phyloP scores from a whole-genome alignment of 2,329 filamentous ascomycete genomes.

The Botrytis paeoniae region DNA sequence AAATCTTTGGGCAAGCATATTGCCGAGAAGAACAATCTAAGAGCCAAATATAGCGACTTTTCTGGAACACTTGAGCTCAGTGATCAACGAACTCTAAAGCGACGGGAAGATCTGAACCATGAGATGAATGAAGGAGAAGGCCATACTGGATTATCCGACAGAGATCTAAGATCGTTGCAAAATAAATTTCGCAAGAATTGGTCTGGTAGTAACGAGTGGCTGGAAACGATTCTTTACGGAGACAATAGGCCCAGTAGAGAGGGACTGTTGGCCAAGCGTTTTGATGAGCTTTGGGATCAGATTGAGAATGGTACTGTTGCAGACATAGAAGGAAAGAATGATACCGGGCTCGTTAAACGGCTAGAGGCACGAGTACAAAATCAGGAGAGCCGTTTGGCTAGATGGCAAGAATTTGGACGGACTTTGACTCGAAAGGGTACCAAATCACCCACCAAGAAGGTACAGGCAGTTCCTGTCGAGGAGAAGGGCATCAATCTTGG shows the following conservation, averaged over 20 bases:
- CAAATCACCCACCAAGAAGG: slow-evolving; percentile 32
- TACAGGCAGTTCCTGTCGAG: neutral
- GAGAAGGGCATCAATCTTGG: slow-evolving; percentile 47
- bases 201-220: slow-evolving; percentile 74
- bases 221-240: slow-evolving; percentile 67
- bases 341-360: slow-evolving; percentile 61
- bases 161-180: slow-evolving; percentile 48
- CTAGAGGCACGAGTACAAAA: slow-evolving; percentile 64
- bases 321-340: slow-evolving; percentile 51
- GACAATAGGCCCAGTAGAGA: slow-evolving; percentile 57
- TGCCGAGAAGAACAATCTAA: slow-evolving; percentile 56
- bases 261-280: slow-evolving; percentile 62
- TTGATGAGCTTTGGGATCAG: slow-evolving; percentile 68
- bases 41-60: slow-evolving; percentile 60
- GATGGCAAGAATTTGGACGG: slow-evolving; percentile 68
- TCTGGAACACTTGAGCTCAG: slow-evolving; percentile 62
- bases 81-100: slow-evolving; percentile 53
- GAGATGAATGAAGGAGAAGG: slow-evolving; percentile 34
- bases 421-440: slow-evolving; percentile 26
- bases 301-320: slow-evolving; percentile 58
- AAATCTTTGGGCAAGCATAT: slow-evolving; percentile 60
- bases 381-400: slow-evolving; percentile 66
- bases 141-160: slow-evolving; percentile 25
- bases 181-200: slow-evolving; percentile 68
- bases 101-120: slow-evolving; percentile 47